Evolutionary conservation across 176 grass and related monocot genomes (phyloP).

Genomic region (Zea mays): DNA sequence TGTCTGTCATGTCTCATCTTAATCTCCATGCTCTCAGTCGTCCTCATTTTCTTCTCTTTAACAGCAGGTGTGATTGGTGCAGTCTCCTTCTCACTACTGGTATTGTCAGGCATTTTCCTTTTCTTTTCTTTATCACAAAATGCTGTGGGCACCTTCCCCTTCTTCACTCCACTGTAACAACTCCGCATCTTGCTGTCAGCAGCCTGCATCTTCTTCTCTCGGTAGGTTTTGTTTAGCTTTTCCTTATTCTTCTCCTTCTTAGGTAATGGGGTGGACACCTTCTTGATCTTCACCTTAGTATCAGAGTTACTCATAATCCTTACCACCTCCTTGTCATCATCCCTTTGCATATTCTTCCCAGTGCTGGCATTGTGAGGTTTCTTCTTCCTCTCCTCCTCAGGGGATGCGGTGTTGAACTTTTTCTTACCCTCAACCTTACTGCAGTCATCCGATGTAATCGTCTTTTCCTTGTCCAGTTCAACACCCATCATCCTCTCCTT

Average conservation of each 20-base stretch:
- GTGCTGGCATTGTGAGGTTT: background rate
- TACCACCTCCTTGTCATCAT: no score
- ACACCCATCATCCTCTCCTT: background rate
- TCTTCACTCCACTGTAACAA: background rate
- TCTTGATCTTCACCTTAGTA: conserved; percentile 6
- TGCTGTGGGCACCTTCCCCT: background rate
- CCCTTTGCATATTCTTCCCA: conserved; percentile 6
- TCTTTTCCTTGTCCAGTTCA: background rate
- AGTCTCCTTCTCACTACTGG: background rate
- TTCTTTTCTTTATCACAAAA: conserved; percentile 5
- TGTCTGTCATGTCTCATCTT: background rate
- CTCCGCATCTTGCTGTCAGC: background rate
- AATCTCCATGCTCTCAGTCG: background rate
- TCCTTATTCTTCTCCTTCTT: background rate
- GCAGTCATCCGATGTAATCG: background rate
- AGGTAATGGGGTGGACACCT: background rate
- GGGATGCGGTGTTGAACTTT: background rate
- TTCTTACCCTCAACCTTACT: background rate
- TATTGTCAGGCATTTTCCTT: background rate
- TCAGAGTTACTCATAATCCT: background rate
- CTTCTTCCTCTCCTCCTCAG: background rate
- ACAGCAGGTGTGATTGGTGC: background rate
- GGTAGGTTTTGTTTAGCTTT: background rate
- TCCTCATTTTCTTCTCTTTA: conserved; percentile 26
- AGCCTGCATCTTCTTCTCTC: background rate